phyloP scores from a whole-genome alignment of 2,329 filamentous ascomycete species.

The Aspergillus hortae region DNA sequence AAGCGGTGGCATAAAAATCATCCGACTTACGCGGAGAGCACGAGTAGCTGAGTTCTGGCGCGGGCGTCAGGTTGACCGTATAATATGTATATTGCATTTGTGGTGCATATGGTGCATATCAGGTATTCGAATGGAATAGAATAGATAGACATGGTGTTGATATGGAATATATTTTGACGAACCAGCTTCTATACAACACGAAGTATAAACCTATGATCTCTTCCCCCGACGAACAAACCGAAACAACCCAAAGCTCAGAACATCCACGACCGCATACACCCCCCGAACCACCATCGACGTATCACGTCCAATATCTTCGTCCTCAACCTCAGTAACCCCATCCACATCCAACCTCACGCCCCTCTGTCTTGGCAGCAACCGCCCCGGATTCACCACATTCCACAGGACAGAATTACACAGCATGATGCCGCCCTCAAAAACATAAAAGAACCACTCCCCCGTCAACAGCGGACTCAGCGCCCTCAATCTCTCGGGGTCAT shows the following conservation, averaged over 20 bases:
- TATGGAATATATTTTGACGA: too few species aligned
- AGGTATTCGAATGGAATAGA: not conserved
- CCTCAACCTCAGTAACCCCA: slow-evolving; percentile 28
- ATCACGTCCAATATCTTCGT: slow-evolving; percentile 47
- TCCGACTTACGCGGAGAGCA: too few species aligned
- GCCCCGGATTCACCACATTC: slow-evolving; percentile 51
- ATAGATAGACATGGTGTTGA: not conserved
- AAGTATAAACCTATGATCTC: too few species aligned
- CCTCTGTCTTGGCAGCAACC: slow-evolving; percentile 47
- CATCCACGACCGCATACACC: too few species aligned
- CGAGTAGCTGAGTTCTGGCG: too few species aligned
- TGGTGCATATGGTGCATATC: too few species aligned
- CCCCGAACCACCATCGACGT: too few species aligned
- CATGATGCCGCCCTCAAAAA: slow-evolving; percentile 57
- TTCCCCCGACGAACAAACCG: too few species aligned
- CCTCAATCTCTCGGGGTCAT: slow-evolving; percentile 19
- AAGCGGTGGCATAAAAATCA: not conserved
- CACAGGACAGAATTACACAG: slow-evolving; percentile 49
- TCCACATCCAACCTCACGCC: slow-evolving; percentile 52
- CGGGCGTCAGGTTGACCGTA: not conserved
- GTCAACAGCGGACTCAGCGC: slow-evolving; percentile 48
- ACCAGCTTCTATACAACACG: too few species aligned
- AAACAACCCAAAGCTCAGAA: too few species aligned
- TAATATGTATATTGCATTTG: not conserved
- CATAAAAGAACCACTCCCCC: slow-evolving; percentile 59